Conservation (phyloP, 306 rosid genomes). For the Quercus ilex region DNA sequence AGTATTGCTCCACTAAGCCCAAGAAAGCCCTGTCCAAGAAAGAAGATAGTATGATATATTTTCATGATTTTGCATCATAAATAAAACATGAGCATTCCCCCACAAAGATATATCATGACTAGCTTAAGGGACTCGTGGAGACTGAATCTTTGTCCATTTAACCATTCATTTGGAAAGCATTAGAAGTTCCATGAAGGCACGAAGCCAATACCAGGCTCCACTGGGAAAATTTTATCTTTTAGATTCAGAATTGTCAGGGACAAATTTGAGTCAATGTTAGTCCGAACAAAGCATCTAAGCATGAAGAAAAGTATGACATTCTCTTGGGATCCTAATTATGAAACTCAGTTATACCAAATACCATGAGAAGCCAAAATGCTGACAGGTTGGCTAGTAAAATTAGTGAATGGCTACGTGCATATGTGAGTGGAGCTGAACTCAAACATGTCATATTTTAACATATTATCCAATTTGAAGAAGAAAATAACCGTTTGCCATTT, state of each 20-base stretch:
- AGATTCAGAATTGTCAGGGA: background rate
- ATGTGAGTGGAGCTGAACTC: background rate
- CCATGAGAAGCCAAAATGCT: background rate
- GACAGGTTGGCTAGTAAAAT: background rate
- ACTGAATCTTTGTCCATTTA: background rate
- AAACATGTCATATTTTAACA: background rate
- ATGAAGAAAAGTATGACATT: background rate
- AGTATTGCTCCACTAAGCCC: conserved; percentile 80
- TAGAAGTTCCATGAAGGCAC: background rate
- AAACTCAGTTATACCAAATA: background rate
- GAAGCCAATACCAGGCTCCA: background rate
- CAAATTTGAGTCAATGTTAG: background rate
- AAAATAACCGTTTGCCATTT: background rate
- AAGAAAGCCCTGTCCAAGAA: background rate
- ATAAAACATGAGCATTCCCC: background rate
- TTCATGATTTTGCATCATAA: background rate
- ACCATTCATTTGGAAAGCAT: background rate
- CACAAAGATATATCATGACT: background rate
- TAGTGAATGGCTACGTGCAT: background rate
- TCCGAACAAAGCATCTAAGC: background rate
- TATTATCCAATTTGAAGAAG: background rate
- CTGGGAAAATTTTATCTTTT: background rate
- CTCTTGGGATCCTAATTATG: background rate
- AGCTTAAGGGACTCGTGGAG: background rate
- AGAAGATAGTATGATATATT: background rate